These are phyloP conservation scores for Calcarisporium arbuscula DNA, from an alignment of 2,329 filamentous ascomycete species.

Conservation along the genomic window DNA sequence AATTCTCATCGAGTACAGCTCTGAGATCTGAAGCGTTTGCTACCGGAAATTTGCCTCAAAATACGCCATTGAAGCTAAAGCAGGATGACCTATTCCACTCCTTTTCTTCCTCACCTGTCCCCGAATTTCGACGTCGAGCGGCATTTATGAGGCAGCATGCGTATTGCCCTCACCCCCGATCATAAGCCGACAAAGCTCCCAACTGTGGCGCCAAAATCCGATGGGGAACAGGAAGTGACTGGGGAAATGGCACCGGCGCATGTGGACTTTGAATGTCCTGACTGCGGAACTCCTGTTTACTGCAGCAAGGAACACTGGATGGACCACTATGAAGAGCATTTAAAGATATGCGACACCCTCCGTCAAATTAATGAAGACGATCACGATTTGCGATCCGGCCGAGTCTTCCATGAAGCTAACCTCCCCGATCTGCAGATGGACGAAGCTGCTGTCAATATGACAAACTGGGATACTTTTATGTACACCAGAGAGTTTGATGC, in stretches of 20 bases:
- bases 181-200: slow-evolving; percentile 71
- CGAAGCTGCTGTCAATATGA: slow-evolving; percentile 92
- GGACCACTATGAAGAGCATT: slow-evolving; percentile 87
- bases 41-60: slow-evolving; percentile 14
- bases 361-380: slow-evolving; percentile 97
- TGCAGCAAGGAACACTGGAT: slow-evolving; percentile 95
- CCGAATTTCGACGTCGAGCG: slow-evolving; percentile 79
- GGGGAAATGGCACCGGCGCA: slow-evolving; percentile 65
- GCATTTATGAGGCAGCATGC: slow-evolving; percentile 91
- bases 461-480: slow-evolving; percentile 95
- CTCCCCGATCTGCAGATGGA: slow-evolving; percentile 88
- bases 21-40: slow-evolving; percentile 20
- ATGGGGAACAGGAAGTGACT: slow-evolving; percentile 49
- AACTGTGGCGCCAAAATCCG: slow-evolving; percentile 56
- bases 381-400: slow-evolving; percentile 84
- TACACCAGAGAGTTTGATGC: slow-evolving; percentile 90
- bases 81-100: slow-evolving; percentile 88
- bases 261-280: slow-evolving; percentile 89
- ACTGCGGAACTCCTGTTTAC: slow-evolving; percentile 90
- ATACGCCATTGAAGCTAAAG: slow-evolving; percentile 38
- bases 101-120: slow-evolving; percentile 81
- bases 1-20: slow-evolving; percentile 24
- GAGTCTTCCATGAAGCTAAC: slow-evolving; percentile 89
- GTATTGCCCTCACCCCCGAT: slow-evolving; percentile 83
- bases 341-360: slow-evolving; percentile 87